These are phyloP conservation scores for Chlorencoelia australis DNA, from an alignment of 2,329 filamentous ascomycete genomes.

Conservation along the genomic window DNA sequence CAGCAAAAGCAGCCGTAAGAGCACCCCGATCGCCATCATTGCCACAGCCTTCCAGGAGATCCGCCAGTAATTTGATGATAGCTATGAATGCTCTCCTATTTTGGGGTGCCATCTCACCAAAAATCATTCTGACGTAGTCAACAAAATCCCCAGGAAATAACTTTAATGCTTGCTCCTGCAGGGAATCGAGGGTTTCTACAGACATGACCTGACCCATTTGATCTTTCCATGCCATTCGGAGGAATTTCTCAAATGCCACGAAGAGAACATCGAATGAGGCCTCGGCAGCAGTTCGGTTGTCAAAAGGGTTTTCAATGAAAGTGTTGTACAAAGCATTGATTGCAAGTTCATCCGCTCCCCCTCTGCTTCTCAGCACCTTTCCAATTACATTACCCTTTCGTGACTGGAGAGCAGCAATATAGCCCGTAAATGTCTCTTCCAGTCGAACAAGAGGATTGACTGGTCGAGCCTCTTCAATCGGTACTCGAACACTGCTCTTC, in stretches of 20 bases:
- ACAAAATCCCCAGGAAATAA: constrained; percentile 63
- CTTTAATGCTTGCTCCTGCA: constrained; percentile 61
- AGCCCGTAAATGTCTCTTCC: constrained; percentile 78
- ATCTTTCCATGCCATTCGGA: constrained; percentile 78
- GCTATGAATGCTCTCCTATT: constrained; percentile 70
- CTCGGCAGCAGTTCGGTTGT: constrained; percentile 65
- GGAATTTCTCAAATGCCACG: constrained; percentile 86
- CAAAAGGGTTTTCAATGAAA: constrained; percentile 72
- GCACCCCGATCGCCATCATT: constrained; percentile 88
- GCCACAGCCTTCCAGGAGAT: constrained; percentile 78
- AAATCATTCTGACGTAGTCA: constrained; percentile 55
- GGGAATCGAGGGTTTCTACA: constrained; percentile 55
- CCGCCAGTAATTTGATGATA: constrained; percentile 75
- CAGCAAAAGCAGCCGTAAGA: constrained; percentile 78
- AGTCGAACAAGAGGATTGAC: constrained; percentile 61
- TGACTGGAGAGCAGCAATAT: constrained; percentile 70
- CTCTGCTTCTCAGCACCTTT: constrained; percentile 60
- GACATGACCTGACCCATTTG: constrained; percentile 81
- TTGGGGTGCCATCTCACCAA: constrained; percentile 57
- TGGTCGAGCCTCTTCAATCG: constrained; percentile 40
- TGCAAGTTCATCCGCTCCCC: constrained; percentile 61
- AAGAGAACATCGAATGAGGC: constrained; percentile 77
- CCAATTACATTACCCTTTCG: constrained; percentile 83
- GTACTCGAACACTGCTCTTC: constrained; percentile 28
- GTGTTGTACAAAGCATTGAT: constrained; percentile 89